These are phyloP conservation scores for Torulaspora indica DNA, from an alignment of 805 yeast species.

Conservation along the genomic window DNA sequence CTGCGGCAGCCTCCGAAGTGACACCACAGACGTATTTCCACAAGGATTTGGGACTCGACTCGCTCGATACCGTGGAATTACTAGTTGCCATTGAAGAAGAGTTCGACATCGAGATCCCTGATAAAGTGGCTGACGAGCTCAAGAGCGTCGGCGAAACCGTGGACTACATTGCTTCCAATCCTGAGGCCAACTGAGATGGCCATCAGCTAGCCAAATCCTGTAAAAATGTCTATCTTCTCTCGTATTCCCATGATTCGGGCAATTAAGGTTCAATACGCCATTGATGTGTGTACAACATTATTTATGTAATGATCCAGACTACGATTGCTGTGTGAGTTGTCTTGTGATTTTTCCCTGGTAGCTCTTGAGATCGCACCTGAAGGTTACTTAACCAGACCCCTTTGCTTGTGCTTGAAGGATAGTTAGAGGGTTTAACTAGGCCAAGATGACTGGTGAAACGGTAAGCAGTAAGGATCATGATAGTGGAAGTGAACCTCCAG, in stretches of 20 bases:
- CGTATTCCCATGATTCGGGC: not conserved
- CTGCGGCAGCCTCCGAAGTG: slow-evolving; percentile 43
- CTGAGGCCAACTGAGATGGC: slow-evolving; percentile 38
- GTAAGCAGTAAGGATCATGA: not conserved
- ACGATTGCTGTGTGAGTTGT: slow-evolving; percentile 6
- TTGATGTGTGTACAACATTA: slow-evolving; percentile 7
- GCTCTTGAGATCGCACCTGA: not conserved
- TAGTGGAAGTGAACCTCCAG: not conserved
- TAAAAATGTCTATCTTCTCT: slow-evolving; percentile 9
- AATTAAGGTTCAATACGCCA: slow-evolving; percentile 5
- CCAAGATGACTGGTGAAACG: not conserved
- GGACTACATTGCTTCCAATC: slow-evolving; percentile 73
- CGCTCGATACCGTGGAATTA: slow-evolving; percentile 91
- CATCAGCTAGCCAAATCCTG: slow-evolving; percentile 7
- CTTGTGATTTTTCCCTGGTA: not conserved
- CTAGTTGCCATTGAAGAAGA: slow-evolving; percentile 95
- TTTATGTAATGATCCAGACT: slow-evolving; percentile 6
- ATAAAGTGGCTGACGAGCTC: slow-evolving; percentile 87
- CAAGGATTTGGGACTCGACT: slow-evolving; percentile 63
- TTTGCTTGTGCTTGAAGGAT: not conserved
- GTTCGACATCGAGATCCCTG: slow-evolving; percentile 79
- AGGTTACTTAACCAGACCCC: not conserved
- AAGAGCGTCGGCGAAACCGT: slow-evolving; percentile 92
- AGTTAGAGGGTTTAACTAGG: not conserved
- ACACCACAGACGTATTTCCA: slow-evolving; percentile 44